Evolutionary conservation across 345 rosid species (phyloP), one percentile per base, ranked within the genome.

Genomic region (Dipteronia dyeriana): DNA sequence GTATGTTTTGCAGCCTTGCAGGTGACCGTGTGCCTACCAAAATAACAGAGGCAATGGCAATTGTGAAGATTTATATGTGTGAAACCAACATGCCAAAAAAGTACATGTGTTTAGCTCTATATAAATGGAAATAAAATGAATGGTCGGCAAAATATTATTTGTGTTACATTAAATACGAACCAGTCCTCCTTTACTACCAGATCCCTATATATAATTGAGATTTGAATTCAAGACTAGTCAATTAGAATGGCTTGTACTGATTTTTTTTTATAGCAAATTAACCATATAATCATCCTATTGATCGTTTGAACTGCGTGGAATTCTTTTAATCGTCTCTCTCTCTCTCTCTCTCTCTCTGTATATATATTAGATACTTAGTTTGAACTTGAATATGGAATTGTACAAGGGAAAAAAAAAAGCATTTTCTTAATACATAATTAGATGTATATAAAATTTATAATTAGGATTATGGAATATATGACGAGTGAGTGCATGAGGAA

Each of bases 381-480:
- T 69, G 25, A 25, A 8, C 38, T 23, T 4, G 25, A 49, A 56
- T n/a, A 17, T 19, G n/a, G n/a, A 7, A 31, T 3, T 34, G 31
- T 29, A 65, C 20, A 34, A 75, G 5, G 4, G 0, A 31, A 34
- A 17, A 26, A 47, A 47, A 63, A 14, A 61, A 31, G 22, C 66
- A 59, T 34, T 66, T 14, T 61, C 38, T 34, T 34, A 34, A 78
- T 45, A 71, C 49, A 68, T 68, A 31, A 60, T 84, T 81, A 82
- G 75, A 71, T 79, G 4, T 7, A 41, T 41, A 41, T 10, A 45
- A 73, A 76, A 60, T 66, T 72, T 70, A 74, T 60, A 57, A 41
- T 75, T 61, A 41, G 76, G 84, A 54, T 82, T 78, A 70, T 43
- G 76, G 85, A 87, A 81, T 83, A 83, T 77, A 76, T 83, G 80